Base-by-base conservation (phyloP, 441 rosid species). In the Adansonia madagascariensis region DNA sequence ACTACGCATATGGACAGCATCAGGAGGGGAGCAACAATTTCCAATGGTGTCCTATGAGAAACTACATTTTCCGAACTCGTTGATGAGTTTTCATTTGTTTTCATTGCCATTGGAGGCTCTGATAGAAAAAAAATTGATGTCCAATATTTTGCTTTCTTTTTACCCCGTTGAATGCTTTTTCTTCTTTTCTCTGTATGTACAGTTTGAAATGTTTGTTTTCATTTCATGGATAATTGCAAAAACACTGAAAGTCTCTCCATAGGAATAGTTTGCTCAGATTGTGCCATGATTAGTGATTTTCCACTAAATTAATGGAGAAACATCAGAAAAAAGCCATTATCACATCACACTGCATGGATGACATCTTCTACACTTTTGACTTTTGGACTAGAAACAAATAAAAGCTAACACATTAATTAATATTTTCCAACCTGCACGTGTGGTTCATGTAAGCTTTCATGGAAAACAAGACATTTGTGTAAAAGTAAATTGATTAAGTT, bases 1-100 rank as follows among this genome's bases (percentile, higher is more conserved):
- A 93, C 97, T n/a, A 95, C 99, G 46, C 86, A 84, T 64, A 87
- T 92, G 82, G 94, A 90, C 74, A 89, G 82, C 83, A 90, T 92
- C 88, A 90, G 85, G 88, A 59, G 64, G 12, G 64, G 64, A 20
- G 31, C 64, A 56, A 2, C 64, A 72, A 85, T 89, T 76, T 84
- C 91, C 69, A 86, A 77, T 75, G 80, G 75, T 60, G 81, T 81
- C 57, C 61, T 77, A 62, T 88, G 66, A 61, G 67, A 81, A 35
- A 70, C 31, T 78, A 81, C 76, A 80, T 74, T 57, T 12, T 52
- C 63, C 39, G 39, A 5, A 43, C 79, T 27, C 80, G 71, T 77
- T 73, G 75, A 71, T 63, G 71, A 75, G 55, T 81, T 35, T 35
- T 47, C 64, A 31, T 49, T 74, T 81, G 64, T 80, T 55, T 44